Evolutionary conservation across 2,329 filamentous ascomycete genomes (phyloP), one percentile per base, ranked within the genome.

Genomic region (Trichoderma semiorbis): DNA sequence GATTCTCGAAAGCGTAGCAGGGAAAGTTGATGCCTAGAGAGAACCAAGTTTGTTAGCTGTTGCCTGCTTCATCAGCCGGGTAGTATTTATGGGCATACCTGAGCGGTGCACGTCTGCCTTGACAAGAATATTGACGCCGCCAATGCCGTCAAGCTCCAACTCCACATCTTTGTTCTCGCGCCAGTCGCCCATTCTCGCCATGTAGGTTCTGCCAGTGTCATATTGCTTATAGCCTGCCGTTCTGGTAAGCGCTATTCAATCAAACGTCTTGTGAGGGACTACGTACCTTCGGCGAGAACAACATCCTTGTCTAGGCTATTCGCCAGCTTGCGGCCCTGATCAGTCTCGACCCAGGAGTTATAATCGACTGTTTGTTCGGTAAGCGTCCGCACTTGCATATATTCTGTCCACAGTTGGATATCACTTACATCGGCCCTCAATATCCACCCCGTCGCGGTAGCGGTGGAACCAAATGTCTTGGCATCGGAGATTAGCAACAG

Each of bases 51-150:
- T 28, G 74, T 81, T 73, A 83, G 79, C 61, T 69, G 24, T 64
- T 24, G 70, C 30, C 12, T 32, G n/a, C 43, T 8, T 34, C 57
- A 62, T 21, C 18, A 62, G 14, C 34, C 26, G 68, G 36, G 24
- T 57, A 10, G 21, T 36, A 21, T 39, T 11, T 10, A 26, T 14
- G 43, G 69, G 18, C 87, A 72, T 86, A 95, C 94, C 94, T 78
- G 95, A 94, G 84, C 96, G 90, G 83, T 99, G 96, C 12, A 99
- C 95, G 81, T 99, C 95, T 7, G 94, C 96, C 85, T 99, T 99
- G 75, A 99, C 96, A 60, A 99, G 85, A 78, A 99, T 98, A 82
- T 95, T 98, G 74, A 99, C 96, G 77, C 96, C 96, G 75, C 96
- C 96, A 81, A 99, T 94, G 73, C 95, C 96, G 79, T 99, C 96